Conservation (phyloP, 306 rosid species). For the Mimosa pudica region DNA sequence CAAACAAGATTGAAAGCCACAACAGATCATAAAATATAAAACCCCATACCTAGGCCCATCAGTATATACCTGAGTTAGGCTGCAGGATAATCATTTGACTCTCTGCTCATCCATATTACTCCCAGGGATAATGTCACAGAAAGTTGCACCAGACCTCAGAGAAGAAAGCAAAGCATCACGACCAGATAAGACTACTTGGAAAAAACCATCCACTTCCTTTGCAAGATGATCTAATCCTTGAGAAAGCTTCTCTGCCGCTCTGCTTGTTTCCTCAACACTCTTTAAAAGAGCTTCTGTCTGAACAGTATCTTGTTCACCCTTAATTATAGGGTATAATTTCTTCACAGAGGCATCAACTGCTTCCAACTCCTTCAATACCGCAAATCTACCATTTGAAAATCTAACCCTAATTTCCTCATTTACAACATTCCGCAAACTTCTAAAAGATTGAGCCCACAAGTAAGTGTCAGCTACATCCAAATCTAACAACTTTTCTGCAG, state of each 20-base stretch:
- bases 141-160: conserved; percentile 59
- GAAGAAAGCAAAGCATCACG: conserved; percentile 78
- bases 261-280: conserved; percentile 49
- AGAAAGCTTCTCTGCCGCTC: conserved; percentile 54
- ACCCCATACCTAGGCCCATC: conserved; percentile 42
- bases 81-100: conserved; percentile 43
- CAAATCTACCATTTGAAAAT: conserved; percentile 49
- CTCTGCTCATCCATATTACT: conserved; percentile 39
- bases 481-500: conserved; percentile 50
- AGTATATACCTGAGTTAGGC: conserved; percentile 32
- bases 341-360: conserved; percentile 63
- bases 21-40: conserved; percentile 44
- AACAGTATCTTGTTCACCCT: conserved; percentile 41
- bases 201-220: conserved; percentile 81
- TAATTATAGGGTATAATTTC: conserved; percentile 65
- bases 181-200: conserved; percentile 67
- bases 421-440: conserved; percentile 59
- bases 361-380: conserved; percentile 67
- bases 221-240: conserved; percentile 78
- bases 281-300: conserved; percentile 43
- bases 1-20: conserved; percentile 43
- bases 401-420: conserved; percentile 58
- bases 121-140: conserved; percentile 27
- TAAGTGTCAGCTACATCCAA: conserved; percentile 55
- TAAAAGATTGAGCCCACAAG: conserved; percentile 75